Evolutionary conservation across 768 basidiomycete genomes (phyloP).

Genomic region (Kwoniella dendrophila): DNA sequence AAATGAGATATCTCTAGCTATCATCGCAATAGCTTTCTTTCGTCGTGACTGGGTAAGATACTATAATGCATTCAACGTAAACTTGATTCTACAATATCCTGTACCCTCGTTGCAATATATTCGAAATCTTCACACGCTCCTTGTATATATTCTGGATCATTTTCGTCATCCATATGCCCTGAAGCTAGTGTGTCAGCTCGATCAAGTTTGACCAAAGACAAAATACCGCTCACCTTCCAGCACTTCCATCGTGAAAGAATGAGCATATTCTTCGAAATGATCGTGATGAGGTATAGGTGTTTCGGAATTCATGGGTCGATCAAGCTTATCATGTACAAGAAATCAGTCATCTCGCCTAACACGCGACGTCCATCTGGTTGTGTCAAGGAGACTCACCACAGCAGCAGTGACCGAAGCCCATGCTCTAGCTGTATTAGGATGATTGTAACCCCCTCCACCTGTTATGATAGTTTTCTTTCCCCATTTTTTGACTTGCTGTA

Average conservation of each 20-base stretch:
- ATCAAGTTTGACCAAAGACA: no score
- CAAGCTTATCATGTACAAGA: conserved; percentile 59
- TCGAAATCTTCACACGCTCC: conserved; percentile 26
- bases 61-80: conserved; percentile 13
- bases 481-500: conserved; percentile 39
- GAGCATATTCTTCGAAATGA: conserved; percentile 72
- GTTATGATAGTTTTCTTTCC: conserved; percentile 38
- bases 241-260: conserved; percentile 79
- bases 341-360: neutral
- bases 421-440: conserved; percentile 78
- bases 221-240: conserved; percentile 51
- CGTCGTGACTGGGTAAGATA: no score
- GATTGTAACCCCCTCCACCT: conserved; percentile 75
- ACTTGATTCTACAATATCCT: conserved; percentile 24
- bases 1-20: no score
- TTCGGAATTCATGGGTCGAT: conserved; percentile 63
- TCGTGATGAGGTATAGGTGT: conserved; percentile 74
- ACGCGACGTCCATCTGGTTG: no score
- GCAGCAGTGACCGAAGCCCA: conserved; percentile 82
- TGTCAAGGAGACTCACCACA: conserved; percentile 61
- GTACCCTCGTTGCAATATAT: conserved; percentile 29
- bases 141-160: conserved; percentile 63
- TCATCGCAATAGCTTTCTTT: no score
- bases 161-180: conserved; percentile 75
- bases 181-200: conserved; percentile 32